Conservation (phyloP, 2,329 filamentous ascomycete genomes). For the Keithomyces neogunnii region DNA sequence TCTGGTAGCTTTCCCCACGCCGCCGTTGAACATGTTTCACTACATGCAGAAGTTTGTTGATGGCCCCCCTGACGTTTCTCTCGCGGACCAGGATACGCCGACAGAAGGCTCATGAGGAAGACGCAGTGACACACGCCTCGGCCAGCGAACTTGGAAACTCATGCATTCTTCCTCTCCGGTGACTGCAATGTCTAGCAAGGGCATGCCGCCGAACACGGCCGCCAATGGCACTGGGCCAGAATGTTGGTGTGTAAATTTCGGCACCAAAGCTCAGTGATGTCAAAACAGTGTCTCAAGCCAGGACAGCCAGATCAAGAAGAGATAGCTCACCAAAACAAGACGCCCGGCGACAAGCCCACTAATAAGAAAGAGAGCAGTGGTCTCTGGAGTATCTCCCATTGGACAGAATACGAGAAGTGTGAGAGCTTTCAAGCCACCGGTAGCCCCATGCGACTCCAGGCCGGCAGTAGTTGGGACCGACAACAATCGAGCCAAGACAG, state of each 20-base stretch:
- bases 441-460: slow-evolving; percentile 2
- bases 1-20: background rate
- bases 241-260: background rate
- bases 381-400: slow-evolving; percentile 6
- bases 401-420: slow-evolving; percentile 3
- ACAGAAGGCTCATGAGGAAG: background rate
- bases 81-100: background rate
- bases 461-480: slow-evolving; percentile 5
- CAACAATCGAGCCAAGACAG: background rate
- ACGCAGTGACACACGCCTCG: background rate
- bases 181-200: too few relatives aligned
- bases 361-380: background rate
- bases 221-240: background rate
- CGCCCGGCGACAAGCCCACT: background rate
- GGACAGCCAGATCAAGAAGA: background rate
- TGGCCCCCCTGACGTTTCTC: background rate
- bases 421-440: slow-evolving; percentile 3
- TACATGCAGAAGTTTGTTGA: background rate
- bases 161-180: too few relatives aligned
- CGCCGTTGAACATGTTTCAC: slow-evolving; percentile 5
- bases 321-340: slow-evolving; percentile 1
- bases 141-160: background rate
- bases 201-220: too few relatives aligned
- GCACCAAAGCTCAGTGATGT: background rate
- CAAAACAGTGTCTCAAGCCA: background rate